Evolutionary conservation across 1,284 basidiomycete genomes (phyloP).

Genomic region (Cutaneotrichosporon cutaneum): DNA sequence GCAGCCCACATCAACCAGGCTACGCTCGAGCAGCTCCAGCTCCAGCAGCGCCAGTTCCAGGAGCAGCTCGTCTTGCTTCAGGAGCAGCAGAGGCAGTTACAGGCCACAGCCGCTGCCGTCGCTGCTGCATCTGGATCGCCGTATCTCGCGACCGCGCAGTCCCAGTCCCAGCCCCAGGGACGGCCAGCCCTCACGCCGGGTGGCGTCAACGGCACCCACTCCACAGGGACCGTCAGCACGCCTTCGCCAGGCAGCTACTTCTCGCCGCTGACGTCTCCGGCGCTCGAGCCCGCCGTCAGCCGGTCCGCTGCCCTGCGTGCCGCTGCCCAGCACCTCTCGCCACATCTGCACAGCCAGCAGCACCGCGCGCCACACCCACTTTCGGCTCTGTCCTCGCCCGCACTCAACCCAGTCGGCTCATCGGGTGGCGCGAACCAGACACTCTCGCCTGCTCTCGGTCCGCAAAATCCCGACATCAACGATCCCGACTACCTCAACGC

Average conservation of each 20-base stretch:
- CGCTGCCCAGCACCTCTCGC: slow-evolving; percentile 28
- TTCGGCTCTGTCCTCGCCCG: slow-evolving; percentile 43
- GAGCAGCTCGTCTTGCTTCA: slow-evolving; percentile 45
- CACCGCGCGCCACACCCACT: slow-evolving; percentile 38
- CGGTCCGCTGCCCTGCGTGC: slow-evolving; percentile 31
- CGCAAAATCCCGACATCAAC: slow-evolving; percentile 38
- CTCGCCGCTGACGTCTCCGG: slow-evolving; percentile 61
- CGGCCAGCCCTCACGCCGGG: slow-evolving; percentile 32
- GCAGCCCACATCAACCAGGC: slow-evolving; percentile 17
- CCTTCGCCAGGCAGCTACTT: slow-evolving; percentile 55
- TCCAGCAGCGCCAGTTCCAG: slow-evolving; percentile 49
- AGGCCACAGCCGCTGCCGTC: slow-evolving; percentile 45
- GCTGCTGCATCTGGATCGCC: slow-evolving; percentile 33
- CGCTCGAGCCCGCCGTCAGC: slow-evolving; percentile 54
- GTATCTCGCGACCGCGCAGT: slow-evolving; percentile 21
- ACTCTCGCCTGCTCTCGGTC: slow-evolving; percentile 45
- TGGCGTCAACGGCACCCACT: slow-evolving; percentile 14
- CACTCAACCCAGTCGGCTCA: slow-evolving; percentile 46
- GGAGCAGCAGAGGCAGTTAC: slow-evolving; percentile 45
- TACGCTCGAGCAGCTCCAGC: slow-evolving; percentile 46
- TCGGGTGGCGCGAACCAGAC: slow-evolving; percentile 50
- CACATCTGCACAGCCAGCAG: slow-evolving; percentile 23
- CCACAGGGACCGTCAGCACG: slow-evolving; percentile 22
- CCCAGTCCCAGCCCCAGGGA: slow-evolving; percentile 16
- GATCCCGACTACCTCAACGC: slow-evolving; percentile 47